These are phyloP conservation scores for Microcos paniculata DNA, from an alignment of 345 rosid species.

Conservation along the genomic window DNA sequence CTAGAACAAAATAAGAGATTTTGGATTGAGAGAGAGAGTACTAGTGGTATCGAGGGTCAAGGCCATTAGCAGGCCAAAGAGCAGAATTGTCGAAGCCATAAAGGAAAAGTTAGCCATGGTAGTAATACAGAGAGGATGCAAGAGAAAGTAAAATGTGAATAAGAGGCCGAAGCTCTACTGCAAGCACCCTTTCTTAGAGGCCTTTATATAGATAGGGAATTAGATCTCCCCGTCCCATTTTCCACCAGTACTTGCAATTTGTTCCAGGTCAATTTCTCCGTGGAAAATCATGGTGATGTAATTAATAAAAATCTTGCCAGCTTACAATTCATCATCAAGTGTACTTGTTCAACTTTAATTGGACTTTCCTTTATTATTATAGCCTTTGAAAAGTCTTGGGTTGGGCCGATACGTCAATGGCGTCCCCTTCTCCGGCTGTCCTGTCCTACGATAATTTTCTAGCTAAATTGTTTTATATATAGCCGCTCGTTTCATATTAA, in stretches of 20 bases:
- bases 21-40: not conserved
- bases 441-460: not conserved
- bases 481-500: too few relatives aligned
- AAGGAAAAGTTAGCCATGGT: constrained; percentile 7
- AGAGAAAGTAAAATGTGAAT: not conserved
- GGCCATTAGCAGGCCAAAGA: not conserved
- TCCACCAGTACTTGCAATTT: not conserved
- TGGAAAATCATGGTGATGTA: not conserved
- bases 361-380: too few relatives aligned
- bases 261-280: not conserved
- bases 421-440: too few relatives aligned
- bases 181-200: not conserved
- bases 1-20: too few relatives aligned
- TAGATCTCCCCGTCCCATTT: not conserved
- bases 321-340: not conserved
- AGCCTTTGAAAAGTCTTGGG: not conserved
- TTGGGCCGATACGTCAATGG: not conserved
- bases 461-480: too few relatives aligned
- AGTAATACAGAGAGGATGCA: not conserved
- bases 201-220: not conserved
- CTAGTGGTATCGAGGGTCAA: not conserved
- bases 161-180: not conserved
- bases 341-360: not conserved
- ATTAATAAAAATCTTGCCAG: not conserved
- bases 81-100: not conserved